Evolutionary conservation across 2,329 filamentous ascomycete genomes (phyloP), one percentile per base, ranked within the genome.

Genomic region (Trichoderma citrinoviride): DNA sequence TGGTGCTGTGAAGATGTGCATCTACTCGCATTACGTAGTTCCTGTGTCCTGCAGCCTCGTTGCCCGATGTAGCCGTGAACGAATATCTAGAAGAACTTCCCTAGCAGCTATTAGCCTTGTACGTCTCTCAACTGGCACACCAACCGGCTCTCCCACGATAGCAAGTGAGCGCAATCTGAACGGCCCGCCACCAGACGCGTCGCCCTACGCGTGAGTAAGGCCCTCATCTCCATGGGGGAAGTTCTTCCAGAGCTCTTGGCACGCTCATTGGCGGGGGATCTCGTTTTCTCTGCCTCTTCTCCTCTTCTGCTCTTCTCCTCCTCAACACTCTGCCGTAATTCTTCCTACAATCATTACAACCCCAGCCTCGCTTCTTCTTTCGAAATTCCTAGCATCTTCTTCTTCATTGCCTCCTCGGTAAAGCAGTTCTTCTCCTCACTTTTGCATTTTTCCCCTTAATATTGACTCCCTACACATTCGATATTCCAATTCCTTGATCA

Each of bases 131-230:
- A 33, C 47, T 46, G n/a, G 7, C 7, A 44, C 12, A 25, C 23
- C 40, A 27, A 25, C 49, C 37, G 44, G 37, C 21, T 54, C 40
- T 54, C 60, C 8, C 12, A 43, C 17, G 23, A 33, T 19, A 46
- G 5, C 14, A 54, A 62, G 60, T 62, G 60, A 54, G 23, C 1
- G 47, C 23, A 37, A 62, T 54, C 60, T 62, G 60, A 62, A 62
- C 60, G n/a, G 49, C 23, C 49, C 25, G 49, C 49, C 27, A 33
- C 40, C 49, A 54, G 7, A 54, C 60, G 60, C 60, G 49, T 43
- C 40, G 21, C 29, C 47, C 41, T 33, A 33, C n/a, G 33, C 40
- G 43, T 27, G 40, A 37, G 12, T 15, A 33, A 27, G 41, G 40
- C 40, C 29, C 40, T 57, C 33, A 37, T 12, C 33, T 37, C 33